Percentiles rank a stretch among this genome's conserved stretches.
These are phyloP conservation scores for Cinnamomum chago DNA, from an alignment of 164 flowering plant species.

Conservation along the genomic window DNA sequence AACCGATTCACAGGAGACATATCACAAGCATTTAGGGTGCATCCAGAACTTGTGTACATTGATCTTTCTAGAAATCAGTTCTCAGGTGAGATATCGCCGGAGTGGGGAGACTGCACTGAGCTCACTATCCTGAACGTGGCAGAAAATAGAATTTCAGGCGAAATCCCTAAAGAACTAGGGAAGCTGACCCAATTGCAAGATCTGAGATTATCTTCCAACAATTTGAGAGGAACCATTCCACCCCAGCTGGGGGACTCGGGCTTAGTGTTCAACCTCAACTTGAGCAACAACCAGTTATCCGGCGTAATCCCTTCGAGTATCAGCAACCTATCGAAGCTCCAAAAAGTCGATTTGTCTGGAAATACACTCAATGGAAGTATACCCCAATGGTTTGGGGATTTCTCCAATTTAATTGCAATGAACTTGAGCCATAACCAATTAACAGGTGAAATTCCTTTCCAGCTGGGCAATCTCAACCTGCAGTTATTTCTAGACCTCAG, in stretches of 20 bases:
- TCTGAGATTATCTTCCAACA: conserved; percentile 16
- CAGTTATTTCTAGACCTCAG: conserved; percentile 22
- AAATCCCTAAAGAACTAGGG: conserved; percentile 18
- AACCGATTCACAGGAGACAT: conserved; percentile 47
- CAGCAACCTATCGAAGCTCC: conserved; percentile 10
- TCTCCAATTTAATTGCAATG: conserved; percentile 11
- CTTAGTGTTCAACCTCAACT: conserved; percentile 13
- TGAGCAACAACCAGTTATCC: conserved; percentile 25
- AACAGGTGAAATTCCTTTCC: conserved; percentile 20
- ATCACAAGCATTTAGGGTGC: conserved; percentile 32
- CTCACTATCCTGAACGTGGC: conserved; percentile 18
- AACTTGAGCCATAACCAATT: conserved; percentile 18
- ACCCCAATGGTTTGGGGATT: conserved; percentile 22
- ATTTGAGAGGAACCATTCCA: conserved; percentile 23
- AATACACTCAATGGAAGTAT: conserved; percentile 18
- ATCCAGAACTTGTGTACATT: conserved; percentile 22
- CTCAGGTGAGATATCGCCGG: conserved; percentile 14
- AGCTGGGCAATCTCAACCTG: conserved; percentile 21
- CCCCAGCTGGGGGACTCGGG: conserved; percentile 7
- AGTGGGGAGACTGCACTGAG: conserved; percentile 14
- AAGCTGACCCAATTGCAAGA: conserved; percentile 9
- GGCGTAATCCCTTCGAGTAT: conserved; percentile 20
- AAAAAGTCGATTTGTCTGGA: conserved; percentile 17
- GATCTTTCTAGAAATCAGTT: conserved; percentile 20
- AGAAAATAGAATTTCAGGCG: conserved; percentile 18